Evolutionary conservation across 306 rosid genomes (phyloP).

Genomic region (Gleditsia sinensis): DNA sequence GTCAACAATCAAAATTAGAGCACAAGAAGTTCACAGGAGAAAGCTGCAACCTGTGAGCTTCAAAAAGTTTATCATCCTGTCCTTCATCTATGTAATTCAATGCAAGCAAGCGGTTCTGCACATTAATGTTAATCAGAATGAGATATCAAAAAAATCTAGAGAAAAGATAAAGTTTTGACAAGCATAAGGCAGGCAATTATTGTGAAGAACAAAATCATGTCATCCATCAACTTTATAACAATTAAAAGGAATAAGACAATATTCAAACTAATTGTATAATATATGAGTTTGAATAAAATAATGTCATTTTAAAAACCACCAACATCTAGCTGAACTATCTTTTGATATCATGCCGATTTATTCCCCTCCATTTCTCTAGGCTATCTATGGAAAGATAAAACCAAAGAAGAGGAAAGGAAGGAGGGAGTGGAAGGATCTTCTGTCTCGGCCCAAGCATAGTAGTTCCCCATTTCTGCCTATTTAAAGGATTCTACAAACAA

Average conservation of each 20-base stretch:
- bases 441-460: too few relatives aligned
- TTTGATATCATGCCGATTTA: background rate
- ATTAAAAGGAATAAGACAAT: background rate
- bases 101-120: constrained; percentile 92
- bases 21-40: constrained; percentile 26
- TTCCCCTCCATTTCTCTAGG: background rate
- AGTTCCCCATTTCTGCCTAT: too few relatives aligned
- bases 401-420: background rate
- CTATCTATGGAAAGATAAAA: background rate
- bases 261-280: background rate
- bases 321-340: constrained; percentile 1
- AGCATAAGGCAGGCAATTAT: background rate
- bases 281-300: background rate
- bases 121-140: constrained; percentile 17
- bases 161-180: background rate
- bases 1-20: background rate
- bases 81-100: constrained; percentile 94
- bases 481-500: too few relatives aligned
- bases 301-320: background rate
- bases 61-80: constrained; percentile 76
- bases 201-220: constrained; percentile 15
- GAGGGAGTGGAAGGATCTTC: too few relatives aligned
- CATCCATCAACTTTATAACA: background rate
- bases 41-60: constrained; percentile 77
- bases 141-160: constrained; percentile 1